Conservation (phyloP, 73 alveolate species). For the Blepharisma stoltei region DNA sequence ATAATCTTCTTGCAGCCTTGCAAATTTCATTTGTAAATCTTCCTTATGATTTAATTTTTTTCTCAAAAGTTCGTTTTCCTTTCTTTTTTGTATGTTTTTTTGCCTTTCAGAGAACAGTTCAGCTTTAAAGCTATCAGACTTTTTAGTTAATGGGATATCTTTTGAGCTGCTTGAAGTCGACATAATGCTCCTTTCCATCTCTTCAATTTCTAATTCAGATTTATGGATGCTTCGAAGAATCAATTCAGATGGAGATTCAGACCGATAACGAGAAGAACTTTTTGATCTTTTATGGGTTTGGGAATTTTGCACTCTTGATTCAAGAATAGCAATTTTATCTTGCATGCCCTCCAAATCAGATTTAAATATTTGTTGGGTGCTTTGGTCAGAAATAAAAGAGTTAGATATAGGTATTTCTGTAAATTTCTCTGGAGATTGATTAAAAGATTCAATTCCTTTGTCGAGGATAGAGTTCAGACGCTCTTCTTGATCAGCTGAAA, state of each 20-base stretch:
- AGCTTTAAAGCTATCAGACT: background rate
- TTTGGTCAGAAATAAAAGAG: too few relatives aligned
- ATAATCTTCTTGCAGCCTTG: constrained; percentile 20
- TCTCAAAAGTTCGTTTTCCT: constrained; percentile 20
- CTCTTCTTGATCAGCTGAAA: background rate
- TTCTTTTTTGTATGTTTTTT: background rate
- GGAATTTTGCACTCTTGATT: background rate
- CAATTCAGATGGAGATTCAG: background rate
- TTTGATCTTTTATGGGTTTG: constrained; percentile 6
- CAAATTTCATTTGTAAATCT: background rate
- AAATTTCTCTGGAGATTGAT: background rate
- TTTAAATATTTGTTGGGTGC: too few relatives aligned
- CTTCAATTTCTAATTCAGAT: constrained; percentile 13
- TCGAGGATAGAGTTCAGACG: constrained; percentile 20
- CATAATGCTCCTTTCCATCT: constrained; percentile 9
- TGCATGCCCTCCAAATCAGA: background rate
- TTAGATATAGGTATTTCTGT: too few relatives aligned
- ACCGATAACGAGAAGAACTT: background rate
- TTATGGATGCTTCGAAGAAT: background rate
- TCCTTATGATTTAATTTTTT: background rate
- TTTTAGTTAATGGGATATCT: background rate
- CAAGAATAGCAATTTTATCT: background rate
- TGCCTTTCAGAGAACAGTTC: background rate
- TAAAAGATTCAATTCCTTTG: constrained; percentile 21
- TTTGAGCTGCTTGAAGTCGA: background rate